Base-by-base conservation (phyloP, 441 rosid genomes). In the Populus hybrid region DNA sequence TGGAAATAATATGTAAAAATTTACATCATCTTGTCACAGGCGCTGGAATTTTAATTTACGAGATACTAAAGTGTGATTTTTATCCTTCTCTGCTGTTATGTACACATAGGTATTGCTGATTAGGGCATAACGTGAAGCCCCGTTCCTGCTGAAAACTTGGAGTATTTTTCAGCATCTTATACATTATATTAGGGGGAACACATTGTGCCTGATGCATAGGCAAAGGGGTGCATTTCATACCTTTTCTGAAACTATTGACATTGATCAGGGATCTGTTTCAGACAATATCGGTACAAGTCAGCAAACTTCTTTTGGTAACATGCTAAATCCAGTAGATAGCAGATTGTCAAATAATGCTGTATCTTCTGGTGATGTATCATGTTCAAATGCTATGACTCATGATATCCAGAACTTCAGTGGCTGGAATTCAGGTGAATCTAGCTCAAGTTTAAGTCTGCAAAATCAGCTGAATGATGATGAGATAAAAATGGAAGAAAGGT, bases 371-470 rank as follows among this genome's bases (percentile, higher is more conserved):
- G 86, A 82, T 72, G 79, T 88, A 72, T 65, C 86, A 28, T 82
- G 85, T 56, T 82, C 69, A 72, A 83, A 82, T 79, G 78, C 88
- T 21, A 74, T 74, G 61, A 72, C 83, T 86, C 83, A 81, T 75
- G 84, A 78, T 79, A 77, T 66, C 78, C 93, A 80, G 71, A 80
- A 76, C 75, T 86, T 83, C 77, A 77, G 81, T 79, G 82, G 88
- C 76, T 90, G 91, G 94, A 89, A 79, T 80, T 83, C 84, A n/a
- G 91, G 92, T 53, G 97, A 91, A 79, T 82, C 93, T 64, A 86
- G 92, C 84, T 87, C 91, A 53, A 81, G 86, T 71, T 74, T 79
- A n/a, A 84, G 80, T 71, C 40, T 82, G 35, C 88, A 86, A 82
- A 81, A 83, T 82, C 90, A 86, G 78, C 81, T 77, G 73, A 76